These are phyloP conservation scores for Elymus sibiricus DNA, from an alignment of 176 grass and related monocot species.

Conservation along the genomic window DNA sequence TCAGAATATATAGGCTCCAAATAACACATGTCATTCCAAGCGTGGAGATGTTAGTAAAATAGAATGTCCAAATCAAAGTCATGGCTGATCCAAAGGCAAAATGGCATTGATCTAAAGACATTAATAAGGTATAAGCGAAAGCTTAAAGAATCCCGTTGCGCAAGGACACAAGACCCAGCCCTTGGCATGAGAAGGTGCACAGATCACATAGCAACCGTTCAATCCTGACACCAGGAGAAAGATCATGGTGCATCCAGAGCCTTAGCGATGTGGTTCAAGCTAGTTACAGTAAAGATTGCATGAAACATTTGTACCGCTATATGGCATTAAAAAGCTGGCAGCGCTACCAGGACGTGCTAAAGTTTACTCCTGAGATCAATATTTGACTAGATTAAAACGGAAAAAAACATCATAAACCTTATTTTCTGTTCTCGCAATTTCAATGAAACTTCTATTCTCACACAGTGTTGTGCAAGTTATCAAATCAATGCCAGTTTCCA, in stretches of 20 bases:
- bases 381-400: not conserved
- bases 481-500: not conserved
- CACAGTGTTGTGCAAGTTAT: not conserved
- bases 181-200: not conserved
- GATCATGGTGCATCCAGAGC: not conserved
- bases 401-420: not conserved
- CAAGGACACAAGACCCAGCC: not conserved
- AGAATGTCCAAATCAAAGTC: not conserved
- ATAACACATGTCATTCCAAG: not conserved
- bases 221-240: not conserved
- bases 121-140: not conserved
- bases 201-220: not conserved
- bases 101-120: not conserved
- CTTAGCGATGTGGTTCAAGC: not conserved
- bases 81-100: not conserved
- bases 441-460: too few species aligned
- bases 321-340: not conserved
- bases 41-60: not conserved
- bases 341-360: not conserved
- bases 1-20: not conserved
- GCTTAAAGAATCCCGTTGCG: not conserved
- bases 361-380: conserved; percentile 1
- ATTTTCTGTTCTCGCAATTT: not conserved
- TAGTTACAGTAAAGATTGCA: not conserved
- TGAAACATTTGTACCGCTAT: not conserved